Conservation (phyloP, 2,329 filamentous ascomycete species). For the Thelonectria olida region DNA sequence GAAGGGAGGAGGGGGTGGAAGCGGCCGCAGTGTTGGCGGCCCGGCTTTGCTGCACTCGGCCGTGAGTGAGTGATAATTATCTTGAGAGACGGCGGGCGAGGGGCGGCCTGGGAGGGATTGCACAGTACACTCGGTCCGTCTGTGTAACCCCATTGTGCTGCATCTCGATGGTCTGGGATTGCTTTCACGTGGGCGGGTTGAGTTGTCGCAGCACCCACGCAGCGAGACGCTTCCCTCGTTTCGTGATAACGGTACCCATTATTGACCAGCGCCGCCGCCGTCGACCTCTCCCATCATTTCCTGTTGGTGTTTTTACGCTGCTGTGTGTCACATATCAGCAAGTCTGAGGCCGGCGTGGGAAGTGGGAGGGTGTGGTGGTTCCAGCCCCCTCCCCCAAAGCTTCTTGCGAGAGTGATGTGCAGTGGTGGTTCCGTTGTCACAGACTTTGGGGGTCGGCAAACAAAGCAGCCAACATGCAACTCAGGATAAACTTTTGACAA, state of each 20-base stretch:
- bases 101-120: no score
- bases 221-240: conserved; percentile 1
- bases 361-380: neutral
- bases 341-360: neutral
- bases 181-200: conserved; percentile 16
- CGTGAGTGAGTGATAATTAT: conserved; percentile 1
- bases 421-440: neutral
- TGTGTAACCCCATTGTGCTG: conserved; percentile 25
- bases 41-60: neutral
- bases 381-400: neutral
- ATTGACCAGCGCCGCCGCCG: no score
- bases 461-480: neutral
- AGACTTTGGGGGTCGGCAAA: conserved; percentile 6
- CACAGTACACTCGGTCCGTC: no score
- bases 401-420: no score
- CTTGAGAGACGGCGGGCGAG: no score
- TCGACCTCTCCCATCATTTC: neutral
- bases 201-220: conserved; percentile 6
- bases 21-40: neutral
- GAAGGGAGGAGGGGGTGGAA: conserved; percentile 5
- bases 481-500: neutral
- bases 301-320: neutral
- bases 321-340: conserved; percentile 2
- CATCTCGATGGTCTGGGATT: conserved; percentile 27
- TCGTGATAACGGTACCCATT: conserved; percentile 6